These are phyloP conservation scores for Tetrahymena thermophila DNA, from an alignment of 73 alveolate genomes.

Conservation along the genomic window DNA sequence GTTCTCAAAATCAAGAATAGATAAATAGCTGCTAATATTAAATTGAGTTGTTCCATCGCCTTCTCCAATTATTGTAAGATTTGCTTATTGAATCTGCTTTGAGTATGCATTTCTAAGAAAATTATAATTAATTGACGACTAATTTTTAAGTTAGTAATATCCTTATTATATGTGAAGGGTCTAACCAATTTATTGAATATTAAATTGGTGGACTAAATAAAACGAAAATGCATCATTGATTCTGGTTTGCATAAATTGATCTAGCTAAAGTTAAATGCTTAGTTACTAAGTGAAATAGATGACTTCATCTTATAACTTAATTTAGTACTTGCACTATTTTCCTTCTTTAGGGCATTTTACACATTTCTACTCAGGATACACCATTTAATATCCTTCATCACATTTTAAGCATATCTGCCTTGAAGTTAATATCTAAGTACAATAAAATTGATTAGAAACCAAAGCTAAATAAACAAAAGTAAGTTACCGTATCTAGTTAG, in stretches of 20 bases:
- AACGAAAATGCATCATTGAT: background rate
- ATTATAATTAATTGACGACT: background rate
- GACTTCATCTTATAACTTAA: background rate
- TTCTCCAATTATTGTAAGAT: background rate
- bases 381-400: background rate
- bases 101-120: background rate
- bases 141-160: background rate
- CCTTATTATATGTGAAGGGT: background rate
- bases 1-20: background rate
- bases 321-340: background rate
- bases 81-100: background rate
- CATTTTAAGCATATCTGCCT: background rate
- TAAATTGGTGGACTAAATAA: background rate
- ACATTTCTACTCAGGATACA: background rate
- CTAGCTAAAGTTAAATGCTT: background rate
- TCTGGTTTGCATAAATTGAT: background rate
- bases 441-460: background rate
- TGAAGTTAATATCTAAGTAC: background rate
- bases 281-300: background rate
- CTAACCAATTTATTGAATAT: background rate
- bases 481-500: background rate
- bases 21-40: background rate
- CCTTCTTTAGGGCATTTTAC: background rate
- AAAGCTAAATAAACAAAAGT: background rate
- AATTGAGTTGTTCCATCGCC: background rate